A percentile compares a stretch with the other conserved stretches of the same genome.
Conservation (phyloP, 768 basidiomycete species). For the Pholiota molesta region DNA sequence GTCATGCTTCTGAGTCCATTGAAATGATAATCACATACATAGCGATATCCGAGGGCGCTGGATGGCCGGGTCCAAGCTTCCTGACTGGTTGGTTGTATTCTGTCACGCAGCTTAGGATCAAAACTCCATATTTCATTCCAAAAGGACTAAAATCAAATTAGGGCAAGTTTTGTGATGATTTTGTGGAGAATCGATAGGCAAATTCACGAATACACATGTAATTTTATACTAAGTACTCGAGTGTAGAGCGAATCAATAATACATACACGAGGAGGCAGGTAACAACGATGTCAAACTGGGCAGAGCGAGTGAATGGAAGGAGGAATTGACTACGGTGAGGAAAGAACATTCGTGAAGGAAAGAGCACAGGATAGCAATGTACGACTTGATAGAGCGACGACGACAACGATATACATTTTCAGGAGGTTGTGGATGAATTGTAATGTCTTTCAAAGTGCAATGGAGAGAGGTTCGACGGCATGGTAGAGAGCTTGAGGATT, state of each 20-base stretch:
- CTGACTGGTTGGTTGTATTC: too few relatives aligned
- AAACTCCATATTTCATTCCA: too few relatives aligned
- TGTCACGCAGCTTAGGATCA: too few relatives aligned
- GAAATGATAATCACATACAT: too few relatives aligned
- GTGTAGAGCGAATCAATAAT: not conserved
- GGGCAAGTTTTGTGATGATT: too few relatives aligned
- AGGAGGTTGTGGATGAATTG: not conserved
- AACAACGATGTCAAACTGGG: not conserved
- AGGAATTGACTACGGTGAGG: not conserved
- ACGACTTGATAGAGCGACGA: not conserved
- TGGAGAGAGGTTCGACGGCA: conserved; percentile 1
- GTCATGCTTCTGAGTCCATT: too few relatives aligned
- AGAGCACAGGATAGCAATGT: not conserved
- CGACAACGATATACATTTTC: not conserved
- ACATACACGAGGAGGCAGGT: not conserved
- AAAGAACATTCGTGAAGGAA: not conserved
- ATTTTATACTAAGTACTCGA: not conserved
- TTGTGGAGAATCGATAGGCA: not conserved
- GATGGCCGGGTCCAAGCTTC: too few relatives aligned
- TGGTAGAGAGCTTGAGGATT: not conserved
- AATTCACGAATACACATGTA: conserved; percentile 4
- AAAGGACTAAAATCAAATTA: too few relatives aligned
- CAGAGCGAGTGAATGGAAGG: not conserved
- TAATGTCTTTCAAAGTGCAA: not conserved
- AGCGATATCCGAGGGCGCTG: too few relatives aligned